Base-by-base conservation (phyloP, 768 basidiomycete species). In the Pleurotus eryngii region DNA sequence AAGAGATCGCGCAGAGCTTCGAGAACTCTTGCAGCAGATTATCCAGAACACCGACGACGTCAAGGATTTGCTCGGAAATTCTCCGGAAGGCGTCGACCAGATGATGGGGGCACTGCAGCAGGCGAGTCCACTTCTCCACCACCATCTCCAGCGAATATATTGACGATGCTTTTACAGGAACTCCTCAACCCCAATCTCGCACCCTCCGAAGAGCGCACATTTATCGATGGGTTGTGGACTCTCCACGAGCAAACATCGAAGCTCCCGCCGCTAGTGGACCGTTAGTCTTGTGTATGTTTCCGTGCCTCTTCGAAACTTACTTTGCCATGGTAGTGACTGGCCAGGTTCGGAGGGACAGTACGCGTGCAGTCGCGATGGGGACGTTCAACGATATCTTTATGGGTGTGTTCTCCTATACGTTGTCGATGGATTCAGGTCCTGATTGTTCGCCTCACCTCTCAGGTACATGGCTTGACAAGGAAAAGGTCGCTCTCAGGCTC, bases 31-130 rank as follows among this genome's bases (percentile, higher is more conserved):
- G n/a, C 69, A 73, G 47, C 63, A 58, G 1, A 70, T 78, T 35
- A 63, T 76, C 15, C 60, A 63, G 45, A 69, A 63, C 59, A 63
- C 57, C 3, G 65, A 72, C n/a, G 75, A 76, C 49, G 69, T 79
- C 62, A 70, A 63, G 46, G 55, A 63, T 0, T 57, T 80, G 27
- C 57, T 74, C 22, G 66, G 60, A 56, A 69, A 68, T 40, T 68
- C 73, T 11, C 61, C 67, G 46, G 61, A 62, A 35, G 67, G 72
- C 30, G 66, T 77, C 8, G 70, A 74, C 51, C 67, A 71, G 35
- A 67, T 78, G 43, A 79, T 80, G 77, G 67, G 70, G 54, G 68
- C 69, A 39, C 65, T 80, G 18, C 78, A 78, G 63, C 76, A 54
- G 20, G 71, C 59, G 43, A 17, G 22, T 39, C 37, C 37, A 3